A percentile compares a stretch with the other conserved stretches of the same genome.
Evolutionary conservation across 495 filamentous ascomycete genomes (phyloP).

Genomic region (Aspergillus biplanus): DNA sequence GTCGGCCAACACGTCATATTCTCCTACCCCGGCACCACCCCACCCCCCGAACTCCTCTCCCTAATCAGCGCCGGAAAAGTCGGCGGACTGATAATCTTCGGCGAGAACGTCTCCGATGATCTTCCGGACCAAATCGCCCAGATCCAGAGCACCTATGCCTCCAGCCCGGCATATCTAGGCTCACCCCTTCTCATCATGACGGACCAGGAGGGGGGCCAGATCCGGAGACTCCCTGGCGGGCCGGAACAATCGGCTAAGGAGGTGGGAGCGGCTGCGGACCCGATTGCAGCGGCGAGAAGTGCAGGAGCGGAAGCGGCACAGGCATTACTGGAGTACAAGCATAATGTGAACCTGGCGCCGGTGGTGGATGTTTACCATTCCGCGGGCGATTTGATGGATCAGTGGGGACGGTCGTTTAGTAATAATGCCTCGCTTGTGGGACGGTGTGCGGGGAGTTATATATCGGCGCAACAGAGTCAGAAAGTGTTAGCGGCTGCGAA

Average conservation of each 20-base stretch:
- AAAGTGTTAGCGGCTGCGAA: neutral
- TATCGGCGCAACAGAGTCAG: slow-evolving; percentile 18
- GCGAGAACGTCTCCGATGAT: slow-evolving; percentile 35
- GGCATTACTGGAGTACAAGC: slow-evolving; percentile 25
- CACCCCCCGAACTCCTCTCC: slow-evolving; percentile 31
- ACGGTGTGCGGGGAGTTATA: slow-evolving; percentile 38
- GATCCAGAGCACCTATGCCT: slow-evolving; percentile 33
- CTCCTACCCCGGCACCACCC: slow-evolving; percentile 35
- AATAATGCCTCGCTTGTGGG: slow-evolving; percentile 29
- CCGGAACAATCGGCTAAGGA: slow-evolving; percentile 35
- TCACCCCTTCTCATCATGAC: slow-evolving; percentile 41
- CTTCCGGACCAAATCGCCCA: slow-evolving; percentile 26
- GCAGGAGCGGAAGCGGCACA: slow-evolving; percentile 23
- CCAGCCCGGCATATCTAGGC: slow-evolving; percentile 28
- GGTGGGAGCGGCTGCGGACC: slow-evolving; percentile 26
- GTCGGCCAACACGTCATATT: slow-evolving; percentile 38
- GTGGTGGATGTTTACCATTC: slow-evolving; percentile 37
- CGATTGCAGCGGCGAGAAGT: neutral
- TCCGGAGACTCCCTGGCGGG: slow-evolving; percentile 37
- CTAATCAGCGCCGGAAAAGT: slow-evolving; percentile 36
- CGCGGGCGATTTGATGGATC: slow-evolving; percentile 35
- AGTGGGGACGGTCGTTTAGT: slow-evolving; percentile 35
- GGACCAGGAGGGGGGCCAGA: slow-evolving; percentile 41
- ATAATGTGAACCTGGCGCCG: slow-evolving; percentile 39
- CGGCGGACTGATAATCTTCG: slow-evolving; percentile 42